Base-by-base conservation (phyloP, 768 basidiomycete genomes). In the Rhodotorula kratochvilovae region DNA sequence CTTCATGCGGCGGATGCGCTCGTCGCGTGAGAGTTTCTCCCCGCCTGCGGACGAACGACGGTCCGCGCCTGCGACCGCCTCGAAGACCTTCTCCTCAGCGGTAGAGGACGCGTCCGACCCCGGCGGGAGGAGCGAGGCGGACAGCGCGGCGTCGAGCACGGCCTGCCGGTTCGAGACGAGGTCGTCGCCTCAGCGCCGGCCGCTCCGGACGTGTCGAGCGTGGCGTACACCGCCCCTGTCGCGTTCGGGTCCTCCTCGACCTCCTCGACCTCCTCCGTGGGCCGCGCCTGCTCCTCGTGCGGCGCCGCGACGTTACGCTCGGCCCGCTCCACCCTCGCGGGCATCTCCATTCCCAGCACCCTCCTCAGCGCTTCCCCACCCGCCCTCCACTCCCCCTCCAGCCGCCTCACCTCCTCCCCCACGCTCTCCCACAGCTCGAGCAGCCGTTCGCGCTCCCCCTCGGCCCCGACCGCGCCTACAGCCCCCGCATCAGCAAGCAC, bases 1-100 rank as follows among this genome's bases (percentile, higher is more conserved):
- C 55, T 60, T 68, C 66, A 74, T 74, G 48, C 67, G 39, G 29
- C 45, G 35, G 19, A 74, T 63, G 55, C 73, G 31, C 31, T 74
- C 73, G 27, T 74, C 73, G 39, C 73, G 33, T n/a, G 62, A 63
- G 11, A 70, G 60, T 43, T 70, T 71, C 46, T 11, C 16, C 3
- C 45, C 59, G 0, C 19, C 46, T 12, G 45, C 7, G 6, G 16
- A 5, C 5, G 29, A 15, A 1, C 25, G 11, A 0, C 15, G 59
- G 15, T 54, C 35, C 6, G 51, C 35, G 17, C 63, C 66, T 5
- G 56, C 73, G 33, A 74, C 63, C 3, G 69, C 73, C n/a, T 74
- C 73, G 31, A 68, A 74, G 17, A 74, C 60, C 33, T 66, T 61
- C 54, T 66, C 68, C 17, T 48, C n/a, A 39, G 19, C 7, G 7